Evolutionary conservation across 495 filamentous ascomycete genomes (phyloP), one percentile per base, ranked within the genome.

Genomic region (Penicillium simplicissimum): DNA sequence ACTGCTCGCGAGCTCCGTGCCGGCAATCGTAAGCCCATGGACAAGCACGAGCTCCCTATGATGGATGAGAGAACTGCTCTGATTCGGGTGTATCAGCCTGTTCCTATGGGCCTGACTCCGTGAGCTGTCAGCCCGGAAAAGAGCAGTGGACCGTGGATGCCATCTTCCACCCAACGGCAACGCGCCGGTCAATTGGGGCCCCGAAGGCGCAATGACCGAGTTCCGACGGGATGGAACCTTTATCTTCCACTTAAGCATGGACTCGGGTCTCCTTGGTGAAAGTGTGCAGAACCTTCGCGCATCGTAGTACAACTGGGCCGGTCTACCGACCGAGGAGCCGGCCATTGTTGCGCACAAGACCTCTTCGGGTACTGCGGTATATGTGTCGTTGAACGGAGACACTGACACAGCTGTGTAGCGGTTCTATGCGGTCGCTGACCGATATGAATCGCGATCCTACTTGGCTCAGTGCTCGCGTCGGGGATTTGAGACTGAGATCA

Each of bases 161-260:
- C 11, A 71, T 78, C 10, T 72, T 78, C 42, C 76, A 0, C 80
- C 83, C 1, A 77, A 77, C 42, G 82, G 81, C 31, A 84, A 85
- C 48, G 74, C 76, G 2, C 69, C 85, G 0, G 77, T 86, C 15
- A 82, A 83, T 57, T 86, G 82, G 83, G 84, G 85, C 11, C 81
- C 79, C 2, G 74, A 79, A 23, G 79, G 82, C 0, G 80, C 79
- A 8, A 65, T 85, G 58, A 85, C 81, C 3, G 84, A 87, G 64
- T 85, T 81, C 67, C 74, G 71, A 4, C 55, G 71, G 0, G 74
- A 84, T 23, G 71, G 73, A 4, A 84, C 83, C 1, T 74, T 77
- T 0, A 76, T 85, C 28, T 83, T 82, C 66, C 74, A 74, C 43
- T 66, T 70, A 1, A 72, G 71, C 43, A 71, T 76, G 66, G 75